These are phyloP conservation scores for Syzygium malaccense DNA, from an alignment of 441 rosid genomes.

Conservation along the genomic window DNA sequence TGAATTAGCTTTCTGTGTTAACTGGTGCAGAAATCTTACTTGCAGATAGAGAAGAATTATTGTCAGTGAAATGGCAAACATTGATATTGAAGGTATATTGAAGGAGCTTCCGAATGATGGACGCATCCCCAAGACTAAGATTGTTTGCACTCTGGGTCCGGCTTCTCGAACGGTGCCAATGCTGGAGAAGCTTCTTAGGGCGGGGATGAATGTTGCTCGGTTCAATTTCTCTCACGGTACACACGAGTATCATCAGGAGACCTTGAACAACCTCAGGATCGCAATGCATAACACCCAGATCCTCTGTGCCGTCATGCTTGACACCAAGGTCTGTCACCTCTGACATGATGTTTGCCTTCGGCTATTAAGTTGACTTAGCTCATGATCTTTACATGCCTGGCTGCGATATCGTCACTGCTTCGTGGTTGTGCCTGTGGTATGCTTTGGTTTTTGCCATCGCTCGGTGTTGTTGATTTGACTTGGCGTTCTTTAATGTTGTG, in stretches of 20 bases:
- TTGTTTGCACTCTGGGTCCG: conserved; percentile 84
- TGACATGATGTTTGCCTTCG: not conserved
- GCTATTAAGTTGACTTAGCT: not conserved
- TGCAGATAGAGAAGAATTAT: not conserved
- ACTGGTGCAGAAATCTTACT: not conserved
- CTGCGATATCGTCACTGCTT: not conserved
- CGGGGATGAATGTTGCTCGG: conserved; percentile 92
- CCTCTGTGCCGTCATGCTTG: conserved; percentile 88
- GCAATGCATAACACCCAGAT: conserved; percentile 78
- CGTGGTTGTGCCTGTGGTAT: not conserved
- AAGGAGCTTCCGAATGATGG: conserved; percentile 58
- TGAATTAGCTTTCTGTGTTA: not conserved
- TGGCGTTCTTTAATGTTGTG: not conserved
- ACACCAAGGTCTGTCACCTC: conserved; percentile 56
- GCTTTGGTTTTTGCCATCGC: not conserved
- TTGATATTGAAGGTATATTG: conserved; percentile 72
- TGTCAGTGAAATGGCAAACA: conserved; percentile 54
- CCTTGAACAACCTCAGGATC: conserved; percentile 58
- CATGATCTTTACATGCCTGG: not conserved
- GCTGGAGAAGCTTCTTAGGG: conserved; percentile 75
- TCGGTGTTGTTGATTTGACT: not conserved
- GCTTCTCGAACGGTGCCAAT: conserved; percentile 67
- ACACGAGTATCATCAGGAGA: conserved; percentile 81
- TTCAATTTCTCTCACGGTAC: conserved; percentile 95
- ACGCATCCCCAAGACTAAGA: conserved; percentile 69